Conservation (phyloP, 148 eudicot genomes). For the Amaranthus cruentus region DNA sequence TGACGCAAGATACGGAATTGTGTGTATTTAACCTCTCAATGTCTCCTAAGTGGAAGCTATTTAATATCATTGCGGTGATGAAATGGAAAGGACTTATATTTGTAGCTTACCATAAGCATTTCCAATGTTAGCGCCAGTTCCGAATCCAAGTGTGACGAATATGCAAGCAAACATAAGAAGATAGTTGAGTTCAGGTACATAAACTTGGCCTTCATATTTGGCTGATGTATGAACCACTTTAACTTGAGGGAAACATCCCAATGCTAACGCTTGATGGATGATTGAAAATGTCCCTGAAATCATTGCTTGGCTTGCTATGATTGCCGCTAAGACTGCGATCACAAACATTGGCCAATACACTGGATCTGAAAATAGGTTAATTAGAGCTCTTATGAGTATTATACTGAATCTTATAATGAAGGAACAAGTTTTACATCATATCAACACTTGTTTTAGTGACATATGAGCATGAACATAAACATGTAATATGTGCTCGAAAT, state of each 20-base stretch:
- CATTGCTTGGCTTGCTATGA: constrained; percentile 50
- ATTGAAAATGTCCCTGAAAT: constrained; percentile 42
- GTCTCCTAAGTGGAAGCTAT: no score
- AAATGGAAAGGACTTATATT: no score
- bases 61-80: no score
- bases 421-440: no score
- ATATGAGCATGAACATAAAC: no score
- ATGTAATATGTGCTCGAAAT: no score
- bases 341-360: constrained; percentile 44
- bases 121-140: constrained; percentile 27
- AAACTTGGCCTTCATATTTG: constrained; percentile 36
- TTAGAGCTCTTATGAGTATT: no score
- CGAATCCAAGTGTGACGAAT: constrained; percentile 24
- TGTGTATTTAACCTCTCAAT: no score
- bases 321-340: constrained; percentile 41
- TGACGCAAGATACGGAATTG: no score
- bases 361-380: constrained; percentile 16
- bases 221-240: constrained; percentile 35
- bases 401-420: no score
- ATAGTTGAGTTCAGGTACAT: constrained; percentile 30
- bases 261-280: constrained; percentile 31
- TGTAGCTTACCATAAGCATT: constrained; percentile 34
- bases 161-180: constrained; percentile 27
- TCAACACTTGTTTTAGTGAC: no score
- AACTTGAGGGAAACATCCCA: constrained; percentile 33